Base-by-base conservation (phyloP, 805 yeast genomes). In the Wickerhamiella siamensis region DNA sequence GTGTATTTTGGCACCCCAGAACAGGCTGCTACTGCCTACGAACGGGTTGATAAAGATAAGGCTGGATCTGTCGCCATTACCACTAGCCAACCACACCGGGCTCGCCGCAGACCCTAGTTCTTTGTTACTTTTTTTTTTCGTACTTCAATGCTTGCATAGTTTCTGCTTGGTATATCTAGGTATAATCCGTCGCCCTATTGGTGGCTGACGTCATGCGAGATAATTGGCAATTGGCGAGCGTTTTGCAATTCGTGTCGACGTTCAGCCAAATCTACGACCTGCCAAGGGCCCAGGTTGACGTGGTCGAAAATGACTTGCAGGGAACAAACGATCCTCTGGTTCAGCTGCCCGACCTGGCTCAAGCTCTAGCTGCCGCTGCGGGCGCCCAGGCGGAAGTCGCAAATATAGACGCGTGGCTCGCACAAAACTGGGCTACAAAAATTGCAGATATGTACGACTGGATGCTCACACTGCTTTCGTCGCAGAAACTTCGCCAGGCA, bases 1-100 rank as follows among this genome's bases (percentile, higher is more conserved):
- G 66, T 65, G 12, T 54, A 54, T 43, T 65, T 65, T 43, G 51
- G 49, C 18, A 52, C 64, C 14, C 50, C 45, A 19, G 68, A 62
- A 33, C 53, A 56, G 43, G 62, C 61, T 10, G 60, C 53, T 34
- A 53, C 51, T 37, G 69, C 63, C 5, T 49, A 62, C 42, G 57
- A 51, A 4, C 52, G 59, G 3, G 50, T 62, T 14, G 61, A 63
- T 41, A 49, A 51, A 35, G 59, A 50, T 9, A 50, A 50, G 32
- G 54, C 63, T 4, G 63, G 62, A 3, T 45, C 52, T 4, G 52
- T 48, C 3, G 33, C 33, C n/a, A 27, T 36, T 4, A 22, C n/a
- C 21, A 34, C 20, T 18, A 16, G 31, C 31, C 14, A 26, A 14
- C 14, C 31, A 26, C 14, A 9, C 12, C 31, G 14, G 31, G n/a